These are phyloP conservation scores for Aspergillus sp. DNA, from an alignment of 2,329 filamentous ascomycete species.

Conservation along the genomic window DNA sequence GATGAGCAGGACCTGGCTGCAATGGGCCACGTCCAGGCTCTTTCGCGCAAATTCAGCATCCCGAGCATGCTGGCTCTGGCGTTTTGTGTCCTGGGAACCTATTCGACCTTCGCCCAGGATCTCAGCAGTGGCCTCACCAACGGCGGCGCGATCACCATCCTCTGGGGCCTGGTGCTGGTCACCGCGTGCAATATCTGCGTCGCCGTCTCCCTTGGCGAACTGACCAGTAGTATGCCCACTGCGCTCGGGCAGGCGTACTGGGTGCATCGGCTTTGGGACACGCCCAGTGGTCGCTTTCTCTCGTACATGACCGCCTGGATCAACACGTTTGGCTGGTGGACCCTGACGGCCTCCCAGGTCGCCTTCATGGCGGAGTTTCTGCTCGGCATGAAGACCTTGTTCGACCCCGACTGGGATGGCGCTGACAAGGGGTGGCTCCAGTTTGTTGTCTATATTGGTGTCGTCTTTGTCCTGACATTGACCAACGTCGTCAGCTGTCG, in stretches of 20 bases:
- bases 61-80: constrained; percentile 60
- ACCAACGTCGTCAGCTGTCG: constrained; percentile 56
- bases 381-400: constrained; percentile 57
- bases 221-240: constrained; percentile 63
- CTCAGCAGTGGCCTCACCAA: constrained; percentile 54
- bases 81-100: constrained; percentile 59
- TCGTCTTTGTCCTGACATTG: constrained; percentile 49
- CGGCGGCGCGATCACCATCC: constrained; percentile 66
- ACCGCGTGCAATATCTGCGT: constrained; percentile 63
- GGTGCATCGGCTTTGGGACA: constrained; percentile 47
- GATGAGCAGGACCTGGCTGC: constrained; percentile 44
- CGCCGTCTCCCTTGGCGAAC: constrained; percentile 65
- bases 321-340: constrained; percentile 62
- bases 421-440: constrained; percentile 51
- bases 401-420: constrained; percentile 49
- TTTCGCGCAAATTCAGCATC: constrained; percentile 51
- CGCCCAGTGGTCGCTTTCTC: constrained; percentile 46
- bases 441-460: constrained; percentile 56
- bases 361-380: constrained; percentile 61
- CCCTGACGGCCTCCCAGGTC: constrained; percentile 55
- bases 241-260: constrained; percentile 62
- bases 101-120: constrained; percentile 58
- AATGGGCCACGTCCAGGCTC: constrained; percentile 45
- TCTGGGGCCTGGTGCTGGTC: constrained; percentile 68
- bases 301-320: constrained; percentile 62